Evolutionary conservation across 345 rosid genomes (phyloP).

Genomic region (Eucalyptus marginata): DNA sequence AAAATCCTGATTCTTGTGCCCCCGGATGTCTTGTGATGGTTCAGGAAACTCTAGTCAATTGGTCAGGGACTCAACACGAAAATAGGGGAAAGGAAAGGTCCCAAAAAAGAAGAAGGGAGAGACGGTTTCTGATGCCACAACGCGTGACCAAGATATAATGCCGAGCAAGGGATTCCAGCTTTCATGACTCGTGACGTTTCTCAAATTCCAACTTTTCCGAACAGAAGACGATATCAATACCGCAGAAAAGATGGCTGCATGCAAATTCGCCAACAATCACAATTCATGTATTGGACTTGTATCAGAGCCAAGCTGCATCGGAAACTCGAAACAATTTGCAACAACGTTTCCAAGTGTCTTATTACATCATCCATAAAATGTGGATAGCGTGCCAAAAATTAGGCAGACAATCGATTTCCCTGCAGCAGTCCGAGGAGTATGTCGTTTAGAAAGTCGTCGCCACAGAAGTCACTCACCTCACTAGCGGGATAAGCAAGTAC

Average conservation of each 20-base stretch:
- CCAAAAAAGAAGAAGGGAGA: neutral
- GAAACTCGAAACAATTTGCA: neutral
- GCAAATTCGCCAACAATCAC: neutral
- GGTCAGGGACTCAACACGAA: neutral
- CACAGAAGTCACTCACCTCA: slow-evolving; percentile 25
- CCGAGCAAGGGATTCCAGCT: neutral
- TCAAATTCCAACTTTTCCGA: neutral
- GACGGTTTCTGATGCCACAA: neutral
- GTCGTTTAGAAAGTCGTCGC: neutral
- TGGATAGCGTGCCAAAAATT: neutral
- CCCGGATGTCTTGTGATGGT: neutral
- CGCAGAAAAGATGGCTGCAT: neutral
- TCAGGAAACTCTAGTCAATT: neutral
- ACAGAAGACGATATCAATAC: neutral
- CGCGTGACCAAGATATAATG: neutral
- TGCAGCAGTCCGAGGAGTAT: neutral
- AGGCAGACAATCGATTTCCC: neutral
- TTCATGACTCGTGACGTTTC: neutral
- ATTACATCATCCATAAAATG: neutral
- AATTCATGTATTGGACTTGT: neutral
- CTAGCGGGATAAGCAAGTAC: slow-evolving; percentile 78
- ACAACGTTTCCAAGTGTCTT: neutral
- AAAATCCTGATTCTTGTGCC: neutral
- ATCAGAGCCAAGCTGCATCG: neutral
- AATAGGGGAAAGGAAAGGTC: neutral